Percentiles rank a stretch among this genome's conserved stretches.
Conservation (phyloP, 1,284 basidiomycete genomes). For the Farysia itapuensis region DNA sequence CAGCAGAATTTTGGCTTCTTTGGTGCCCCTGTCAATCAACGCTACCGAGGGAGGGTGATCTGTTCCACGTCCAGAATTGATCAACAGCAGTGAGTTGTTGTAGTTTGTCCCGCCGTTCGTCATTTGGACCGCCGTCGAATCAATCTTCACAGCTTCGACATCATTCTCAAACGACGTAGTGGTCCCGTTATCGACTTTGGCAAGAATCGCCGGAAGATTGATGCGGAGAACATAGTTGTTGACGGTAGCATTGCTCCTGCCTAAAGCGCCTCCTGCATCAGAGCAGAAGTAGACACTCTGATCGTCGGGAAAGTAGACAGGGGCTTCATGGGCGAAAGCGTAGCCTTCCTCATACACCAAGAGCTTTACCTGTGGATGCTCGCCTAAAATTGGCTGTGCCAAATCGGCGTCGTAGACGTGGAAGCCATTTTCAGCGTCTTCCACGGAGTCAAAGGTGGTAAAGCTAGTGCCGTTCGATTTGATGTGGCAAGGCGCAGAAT, state of each 20-base stretch:
- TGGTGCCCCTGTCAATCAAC: conserved; percentile 64
- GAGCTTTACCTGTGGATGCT: background rate
- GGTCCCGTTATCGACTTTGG: background rate
- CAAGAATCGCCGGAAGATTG: background rate
- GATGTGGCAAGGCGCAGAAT: background rate
- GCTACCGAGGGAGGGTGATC: conserved; percentile 68
- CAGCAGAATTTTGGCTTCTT: conserved; percentile 2
- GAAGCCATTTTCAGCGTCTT: background rate
- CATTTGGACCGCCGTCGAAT: conserved; percentile 11
- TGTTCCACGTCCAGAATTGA: conserved; percentile 70
- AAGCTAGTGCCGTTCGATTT: background rate
- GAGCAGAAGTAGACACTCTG: conserved; percentile 6
- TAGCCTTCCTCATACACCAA: conserved; percentile 9
- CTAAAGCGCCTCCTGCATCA: conserved; percentile 3
- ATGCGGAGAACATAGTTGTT: conserved; percentile 7
- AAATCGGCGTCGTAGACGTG: conserved; percentile 1
- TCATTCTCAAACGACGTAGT: background rate
- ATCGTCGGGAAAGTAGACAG: conserved; percentile 7
- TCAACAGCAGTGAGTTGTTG: conserved; percentile 67
- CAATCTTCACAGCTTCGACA: conserved; percentile 3
- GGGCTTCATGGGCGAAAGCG: conserved; percentile 17
- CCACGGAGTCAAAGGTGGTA: background rate
- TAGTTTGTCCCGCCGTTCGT: conserved; percentile 66
- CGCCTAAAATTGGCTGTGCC: background rate
- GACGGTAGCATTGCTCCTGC: background rate